Evolutionary conservation across 805 yeast species (phyloP), one percentile per base, ranked within the genome.

Genomic region (Blastobotrys robertii): DNA sequence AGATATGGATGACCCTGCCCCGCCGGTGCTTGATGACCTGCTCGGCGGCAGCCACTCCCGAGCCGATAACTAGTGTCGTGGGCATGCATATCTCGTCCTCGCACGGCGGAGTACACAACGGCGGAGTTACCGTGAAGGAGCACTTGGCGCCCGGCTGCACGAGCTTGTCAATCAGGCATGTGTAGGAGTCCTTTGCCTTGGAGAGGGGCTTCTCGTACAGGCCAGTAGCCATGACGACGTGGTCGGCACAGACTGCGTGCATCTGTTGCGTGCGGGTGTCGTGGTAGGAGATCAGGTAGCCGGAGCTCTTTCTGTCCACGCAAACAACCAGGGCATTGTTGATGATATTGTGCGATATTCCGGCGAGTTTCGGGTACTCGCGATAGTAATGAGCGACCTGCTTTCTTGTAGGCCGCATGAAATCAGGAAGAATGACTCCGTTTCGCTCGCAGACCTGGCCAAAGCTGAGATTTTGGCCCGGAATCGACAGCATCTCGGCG

Each of bases 31-130:
- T 44, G 9, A 50, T 38, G n/a, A 60, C 48, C 3, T 59, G 58
- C 22, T 60, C 65, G 2, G 65, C 65, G 1, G 65, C 64, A 3
- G 62, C 53, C 30, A 60, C 56, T 1, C 65, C 65, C 2, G 63
- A 51, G 1, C 65, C 65, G 11, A 60, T 37, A 2, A 59, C 54
- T 3, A 56, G 49, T 2, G 29, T 31, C 19, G 5, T 10, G 35
- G 15, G 44, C 22, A 16, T 29, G 12, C 14, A 12, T 25, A 6
- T 34, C 37, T 14, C 12, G 28, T 43, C 14, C 19, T 38, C 33
- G 19, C 28, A 13, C 4, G 42, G 39, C 1, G 43, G 45, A 9
- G 34, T 30, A 7, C 43, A 29, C 14, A 40, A 22, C 31, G 44
- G 43, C 6, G 45, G 45, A 10, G 34, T 30, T 7, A 41, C 19